Conservation (phyloP, 441 rosid species). For the Kokia cookei region DNA sequence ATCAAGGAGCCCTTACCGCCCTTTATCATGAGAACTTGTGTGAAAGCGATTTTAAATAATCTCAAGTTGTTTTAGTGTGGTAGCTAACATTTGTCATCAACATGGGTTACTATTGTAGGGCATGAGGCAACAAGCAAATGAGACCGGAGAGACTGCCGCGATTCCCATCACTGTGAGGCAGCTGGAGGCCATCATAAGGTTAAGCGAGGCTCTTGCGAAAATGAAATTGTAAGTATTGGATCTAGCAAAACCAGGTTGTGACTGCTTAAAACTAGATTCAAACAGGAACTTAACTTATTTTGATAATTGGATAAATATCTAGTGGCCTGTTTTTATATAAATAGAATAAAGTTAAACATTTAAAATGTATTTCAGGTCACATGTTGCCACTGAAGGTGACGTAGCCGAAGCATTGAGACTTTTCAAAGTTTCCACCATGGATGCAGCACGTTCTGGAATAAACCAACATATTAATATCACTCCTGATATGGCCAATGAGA, state of each 20-base stretch:
- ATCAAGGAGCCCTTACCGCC: neutral
- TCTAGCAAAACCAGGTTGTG: neutral
- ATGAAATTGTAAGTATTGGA: constrained; percentile 77
- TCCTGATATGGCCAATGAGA: constrained; percentile 71
- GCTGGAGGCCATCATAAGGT: constrained; percentile 86
- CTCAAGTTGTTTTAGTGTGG: neutral
- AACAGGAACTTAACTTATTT: neutral
- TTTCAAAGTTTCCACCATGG: constrained; percentile 88
- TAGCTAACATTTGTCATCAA: neutral
- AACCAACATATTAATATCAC: constrained; percentile 80
- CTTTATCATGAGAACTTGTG: neutral
- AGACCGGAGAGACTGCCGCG: constrained; percentile 86
- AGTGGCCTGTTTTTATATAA: neutral
- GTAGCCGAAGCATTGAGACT: constrained; percentile 86
- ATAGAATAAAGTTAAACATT: neutral
- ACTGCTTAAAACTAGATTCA: neutral
- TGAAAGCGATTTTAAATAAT: neutral
- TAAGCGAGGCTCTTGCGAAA: constrained; percentile 92
- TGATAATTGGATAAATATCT: neutral
- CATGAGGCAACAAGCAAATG: constrained; percentile 95
- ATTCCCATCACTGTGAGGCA: constrained; percentile 97
- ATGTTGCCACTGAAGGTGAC: constrained; percentile 81
- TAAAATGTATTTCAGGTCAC: constrained; percentile 46
- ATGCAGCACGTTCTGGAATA: constrained; percentile 95
- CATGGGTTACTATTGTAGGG: constrained; percentile 36